Percentiles rank a stretch among this genome's conserved stretches.
These are phyloP conservation scores for Trametes elegans DNA, from an alignment of 768 basidiomycete genomes.

Conservation along the genomic window DNA sequence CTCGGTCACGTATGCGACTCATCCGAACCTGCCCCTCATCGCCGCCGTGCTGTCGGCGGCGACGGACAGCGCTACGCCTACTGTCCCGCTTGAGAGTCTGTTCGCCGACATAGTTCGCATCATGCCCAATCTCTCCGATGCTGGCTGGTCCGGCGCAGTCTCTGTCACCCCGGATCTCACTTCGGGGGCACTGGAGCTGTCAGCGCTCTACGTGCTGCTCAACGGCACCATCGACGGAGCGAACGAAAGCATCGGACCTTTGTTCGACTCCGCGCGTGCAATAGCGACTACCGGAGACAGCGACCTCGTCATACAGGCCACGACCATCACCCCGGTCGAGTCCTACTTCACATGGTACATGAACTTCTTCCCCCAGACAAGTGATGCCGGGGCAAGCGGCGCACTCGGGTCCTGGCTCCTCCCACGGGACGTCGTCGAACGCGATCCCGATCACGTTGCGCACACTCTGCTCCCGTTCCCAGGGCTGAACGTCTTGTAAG, in stretches of 20 bases:
- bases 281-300: constrained; percentile 21
- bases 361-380: constrained; percentile 7
- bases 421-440: constrained; percentile 18
- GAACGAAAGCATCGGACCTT: constrained; percentile 34
- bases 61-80: constrained; percentile 9
- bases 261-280: constrained; percentile 31
- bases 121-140: constrained; percentile 13
- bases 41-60: constrained; percentile 23
- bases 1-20: constrained; percentile 45
- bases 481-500: constrained; percentile 14
- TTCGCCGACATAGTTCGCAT: background rate
- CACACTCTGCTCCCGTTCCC: constrained; percentile 14
- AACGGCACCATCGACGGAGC: constrained; percentile 37
- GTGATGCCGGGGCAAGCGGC: constrained; percentile 8
- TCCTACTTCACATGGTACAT: constrained; percentile 18
- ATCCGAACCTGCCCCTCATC: constrained; percentile 38
- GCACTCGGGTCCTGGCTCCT: constrained; percentile 24
- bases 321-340: constrained; percentile 17
- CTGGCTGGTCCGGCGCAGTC: constrained; percentile 6
- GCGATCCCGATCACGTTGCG: constrained; percentile 18
- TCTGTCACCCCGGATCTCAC: background rate
- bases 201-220: constrained; percentile 24
- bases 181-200: background rate
- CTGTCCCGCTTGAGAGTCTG: constrained; percentile 1
- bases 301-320: constrained; percentile 11